Conservation (phyloP, 2,329 filamentous ascomycete genomes). For the Hypoxylon sp. region DNA sequence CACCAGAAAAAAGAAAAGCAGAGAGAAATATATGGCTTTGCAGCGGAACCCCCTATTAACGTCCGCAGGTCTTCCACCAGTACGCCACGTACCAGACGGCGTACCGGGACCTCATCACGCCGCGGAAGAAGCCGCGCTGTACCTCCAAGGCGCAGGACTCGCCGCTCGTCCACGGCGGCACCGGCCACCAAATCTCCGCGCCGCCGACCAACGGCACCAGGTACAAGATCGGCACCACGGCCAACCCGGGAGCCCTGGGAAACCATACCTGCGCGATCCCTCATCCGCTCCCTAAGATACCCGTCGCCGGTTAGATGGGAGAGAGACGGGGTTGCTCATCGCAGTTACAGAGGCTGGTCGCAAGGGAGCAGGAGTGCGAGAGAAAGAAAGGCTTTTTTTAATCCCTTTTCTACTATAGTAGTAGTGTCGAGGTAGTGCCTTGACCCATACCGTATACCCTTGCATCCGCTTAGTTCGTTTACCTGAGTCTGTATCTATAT, state of each 20-base stretch:
- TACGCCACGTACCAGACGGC: conserved; percentile 7
- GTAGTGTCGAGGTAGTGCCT: not conserved
- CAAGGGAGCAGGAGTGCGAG: not conserved
- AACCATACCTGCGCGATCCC: conserved; percentile 7
- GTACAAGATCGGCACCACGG: not conserved
- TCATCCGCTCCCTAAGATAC: not conserved
- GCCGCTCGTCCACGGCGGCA: conserved; percentile 4
- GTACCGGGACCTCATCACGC: conserved; percentile 16
- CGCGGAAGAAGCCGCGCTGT: not conserved
- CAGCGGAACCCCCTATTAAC: conserved; percentile 2
- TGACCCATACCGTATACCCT: not conserved
- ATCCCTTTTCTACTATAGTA: too few species aligned
- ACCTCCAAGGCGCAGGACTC: not conserved
- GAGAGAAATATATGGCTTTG: too few species aligned
- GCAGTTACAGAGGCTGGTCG: not conserved
- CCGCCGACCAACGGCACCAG: not conserved
- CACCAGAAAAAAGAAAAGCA: too few species aligned
- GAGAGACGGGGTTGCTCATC: not conserved
- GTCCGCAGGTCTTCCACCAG: conserved; percentile 7
- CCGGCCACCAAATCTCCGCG: not conserved
- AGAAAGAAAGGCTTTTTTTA: not conserved
- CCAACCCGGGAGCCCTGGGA: not conserved
- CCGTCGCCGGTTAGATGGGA: not conserved
- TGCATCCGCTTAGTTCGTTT: not conserved
- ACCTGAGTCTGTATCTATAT: not conserved